These are phyloP conservation scores for Aphanoascus verrucosus DNA, from an alignment of 2,329 filamentous ascomycete species.

Conservation along the genomic window DNA sequence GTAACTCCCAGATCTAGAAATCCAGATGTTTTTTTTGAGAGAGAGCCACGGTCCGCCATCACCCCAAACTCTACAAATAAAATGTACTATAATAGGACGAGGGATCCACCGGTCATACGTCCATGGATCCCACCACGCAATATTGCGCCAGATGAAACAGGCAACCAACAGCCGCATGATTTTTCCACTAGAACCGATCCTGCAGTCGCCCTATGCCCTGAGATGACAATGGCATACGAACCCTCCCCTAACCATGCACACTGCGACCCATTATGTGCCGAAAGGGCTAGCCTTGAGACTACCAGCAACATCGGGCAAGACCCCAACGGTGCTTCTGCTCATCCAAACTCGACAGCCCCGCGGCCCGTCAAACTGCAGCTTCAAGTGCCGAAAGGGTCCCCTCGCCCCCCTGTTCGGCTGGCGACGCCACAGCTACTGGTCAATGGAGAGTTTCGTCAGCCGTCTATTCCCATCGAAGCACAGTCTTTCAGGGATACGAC, in stretches of 20 bases:
- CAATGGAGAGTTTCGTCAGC: constrained; percentile 2
- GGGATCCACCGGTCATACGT: constrained; percentile 27
- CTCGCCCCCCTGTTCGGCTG: constrained; percentile 33
- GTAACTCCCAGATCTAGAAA: constrained; percentile 49
- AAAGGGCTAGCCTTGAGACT: constrained; percentile 10
- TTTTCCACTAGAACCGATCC: neutral
- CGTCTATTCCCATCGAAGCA: neutral
- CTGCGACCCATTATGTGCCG: neutral
- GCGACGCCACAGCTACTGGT: constrained; percentile 31
- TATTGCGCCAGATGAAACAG: neutral
- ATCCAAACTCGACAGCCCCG: constrained; percentile 17
- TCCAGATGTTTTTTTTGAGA: constrained; percentile 28
- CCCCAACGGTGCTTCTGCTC: neutral
- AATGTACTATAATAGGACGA: constrained; percentile 44
- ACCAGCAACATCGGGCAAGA: constrained; percentile 15
- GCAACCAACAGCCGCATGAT: neutral
- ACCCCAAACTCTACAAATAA: constrained; percentile 47
- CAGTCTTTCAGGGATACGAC: neutral
- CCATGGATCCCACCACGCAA: neutral
- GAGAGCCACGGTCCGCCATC: constrained; percentile 61
- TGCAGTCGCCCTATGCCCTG: neutral
- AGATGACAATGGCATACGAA: neutral
- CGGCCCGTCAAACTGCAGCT: constrained; percentile 34
- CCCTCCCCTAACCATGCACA: neutral
- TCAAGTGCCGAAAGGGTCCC: constrained; percentile 32